Base-by-base conservation (phyloP, 192 early-diverging fungal species). In the Backusella tarrabulga region DNA sequence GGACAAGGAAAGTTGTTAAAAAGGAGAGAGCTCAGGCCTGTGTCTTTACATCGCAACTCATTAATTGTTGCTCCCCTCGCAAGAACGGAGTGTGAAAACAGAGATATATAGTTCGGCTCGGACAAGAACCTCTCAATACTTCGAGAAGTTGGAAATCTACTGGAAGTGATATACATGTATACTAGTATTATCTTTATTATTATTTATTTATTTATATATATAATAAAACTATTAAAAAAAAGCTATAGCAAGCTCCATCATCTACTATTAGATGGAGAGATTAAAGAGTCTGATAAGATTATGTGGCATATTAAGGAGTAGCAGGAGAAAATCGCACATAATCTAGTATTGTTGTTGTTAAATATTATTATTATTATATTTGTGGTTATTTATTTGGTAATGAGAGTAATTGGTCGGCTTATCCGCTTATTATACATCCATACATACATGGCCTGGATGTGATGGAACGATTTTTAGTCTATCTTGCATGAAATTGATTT, bases 1-100 rank as follows among this genome's bases (percentile, higher is more conserved):
- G 38, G 38, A 71, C 69, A 44, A 71, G 36, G 36, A 44, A 38
- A 38, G 69, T 71, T 71, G 40, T 54, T 54, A 54, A 54, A 54
- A 54, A 54, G 52, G 52, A 54, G 52, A 54, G 52, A 54, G 52
- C 52, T 54, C 52, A 21, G 21, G 12, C 5, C 15, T 54, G 52
- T 60, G 56, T 26, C 11, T 26, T 12, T 29, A 26, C 23, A 2
- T 12, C 14, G 26, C 19, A 11, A 26, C 23, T 63, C 56, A 60
- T 60, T 26, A n/a, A 21, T 60, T 26, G 1, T 60, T n/a, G n/a
- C 29, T 60, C 7, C 12, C 14, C 11, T 23, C 9, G 54, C 42
- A 5, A 44, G 15, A 44, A 44, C 23, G 56, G 56, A 26, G 56
- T 29, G 11, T 26, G 9, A 63, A 63, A 63, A 11, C 1, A 29